Evolutionary conservation across 73 alveolate genomes (phyloP), one percentile per base, ranked within the genome.

Genomic region (Blepharisma stoltei): DNA sequence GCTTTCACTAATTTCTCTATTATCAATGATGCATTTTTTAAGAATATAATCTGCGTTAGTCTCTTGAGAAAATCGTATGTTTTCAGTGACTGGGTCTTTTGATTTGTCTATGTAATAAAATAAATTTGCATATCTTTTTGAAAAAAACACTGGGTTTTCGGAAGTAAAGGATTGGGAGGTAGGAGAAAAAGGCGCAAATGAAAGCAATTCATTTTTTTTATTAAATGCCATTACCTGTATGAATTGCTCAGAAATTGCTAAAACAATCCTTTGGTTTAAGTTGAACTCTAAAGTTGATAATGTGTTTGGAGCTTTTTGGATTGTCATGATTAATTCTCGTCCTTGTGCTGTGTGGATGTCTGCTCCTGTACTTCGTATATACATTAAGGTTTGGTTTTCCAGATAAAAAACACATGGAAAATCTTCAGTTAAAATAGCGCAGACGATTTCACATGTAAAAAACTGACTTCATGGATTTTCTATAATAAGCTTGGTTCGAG

Each of bases 121-220:
- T 8, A 60, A 14, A 25, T 60, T 60, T 9, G 73, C 48, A 14
- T 20, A 9, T 60, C 5, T 60, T 60, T 60, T 60, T 9, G 48
- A 18, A 38, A 60, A 60, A 60, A 60, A 8, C 2, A 60, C 73
- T 20, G 49, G 23, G 45, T 60, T 60, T 60, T 60, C 73, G 5
- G 47, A 60, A 9, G 23, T 38, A 60, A 60, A 60, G 2, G 14
- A 0, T 38, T 60, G 48, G 4, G 46, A 60, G 4, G 49, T 25
- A 4, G 73, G 73, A 14, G 14, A 38, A 60, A 60, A 60, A 60
- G 73, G 73, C 38, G 73, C 73, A 38, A 60, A 60, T 14, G 73
- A 38, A n/a, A 60, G 46, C 46, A 60, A 5, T 60, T 60, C 73
- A 25, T 60, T 1, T 60, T 60, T 60, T 60, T 60, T 60, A 60